These are phyloP conservation scores for Fusarium coicis DNA, from an alignment of 2,329 filamentous ascomycete species.

Conservation along the genomic window DNA sequence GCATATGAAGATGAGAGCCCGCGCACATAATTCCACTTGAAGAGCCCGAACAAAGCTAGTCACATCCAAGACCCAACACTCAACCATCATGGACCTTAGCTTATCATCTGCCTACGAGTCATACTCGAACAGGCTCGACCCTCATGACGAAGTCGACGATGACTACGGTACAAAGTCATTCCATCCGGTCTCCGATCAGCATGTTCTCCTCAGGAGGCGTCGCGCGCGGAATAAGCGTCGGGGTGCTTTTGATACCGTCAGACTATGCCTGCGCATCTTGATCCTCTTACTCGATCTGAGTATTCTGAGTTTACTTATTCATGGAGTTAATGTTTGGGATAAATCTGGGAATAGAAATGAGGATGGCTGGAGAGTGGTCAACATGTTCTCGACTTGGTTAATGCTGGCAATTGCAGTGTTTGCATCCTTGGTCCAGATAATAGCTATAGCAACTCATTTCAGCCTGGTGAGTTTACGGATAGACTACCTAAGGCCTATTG, in stretches of 20 bases:
- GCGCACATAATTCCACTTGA: neutral
- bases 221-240: neutral
- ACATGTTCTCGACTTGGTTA: slow-evolving; percentile 12
- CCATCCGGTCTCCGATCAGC: neutral
- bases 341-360: neutral
- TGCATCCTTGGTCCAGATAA: neutral
- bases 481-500: accelerated
- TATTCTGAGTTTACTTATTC: neutral
- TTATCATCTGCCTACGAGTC: neutral
- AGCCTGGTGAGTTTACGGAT: neutral
- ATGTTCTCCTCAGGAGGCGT: neutral
- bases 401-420: slow-evolving; percentile 4
- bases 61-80: neutral
- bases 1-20: neutral
- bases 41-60: neutral
- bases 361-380: neutral
- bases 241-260: neutral
- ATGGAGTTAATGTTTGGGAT: slow-evolving; percentile 2
- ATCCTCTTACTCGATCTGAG: slow-evolving; percentile 10
- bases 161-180: neutral
- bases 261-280: neutral
- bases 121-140: slow-evolving; percentile 13
- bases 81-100: neutral
- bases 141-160: slow-evolving; percentile 4
- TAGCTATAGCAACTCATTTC: neutral